Base-by-base conservation (phyloP, 139 green algal genomes). In the Chlamydomonas schloesseri region DNA sequence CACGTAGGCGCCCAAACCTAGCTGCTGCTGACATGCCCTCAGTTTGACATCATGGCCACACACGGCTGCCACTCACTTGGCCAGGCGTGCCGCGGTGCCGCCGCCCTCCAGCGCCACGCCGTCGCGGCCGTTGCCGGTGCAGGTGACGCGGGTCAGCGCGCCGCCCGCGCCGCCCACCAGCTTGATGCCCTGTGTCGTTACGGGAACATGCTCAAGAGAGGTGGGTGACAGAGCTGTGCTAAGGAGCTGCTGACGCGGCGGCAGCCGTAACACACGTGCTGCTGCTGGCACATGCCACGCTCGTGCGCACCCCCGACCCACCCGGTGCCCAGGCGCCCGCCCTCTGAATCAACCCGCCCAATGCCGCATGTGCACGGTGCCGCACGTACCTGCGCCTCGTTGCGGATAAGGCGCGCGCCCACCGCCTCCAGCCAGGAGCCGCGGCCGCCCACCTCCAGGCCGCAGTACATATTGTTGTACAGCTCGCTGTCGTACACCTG, bases 381-480 rank as follows among this genome's bases (percentile, higher is more conserved):
- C n/a, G n/a, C 42, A 50, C 42, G 6, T 8, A 50, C 42, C 42
- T 50, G 67, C 4, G 9, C 33, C 47, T 86, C 80, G 47, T 86
- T 86, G 67, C 50, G 31, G 20, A 86, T 86, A 1, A 77, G 9
- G 9, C 68, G 67, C n/a, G 33, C 50, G 31, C 80, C 67, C 31
- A 31, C 24, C 67, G 67, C 80, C 46, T 50, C 29, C 80, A 86
- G 26, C 50, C n/a, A 33, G 24, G 50, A 31, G 68, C 50, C 80
- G 31, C 3, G 4, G 33, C 80, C 80, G 13, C 70, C 68, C 3
- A 69, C 68, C 9, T 18, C 6, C n/a, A 78, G 3, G 33, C 80
- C 80, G 47, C 50, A 69, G 26, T 33, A 34, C 47, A 78, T 50
- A 33, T 86, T 86, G 80, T 86, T 86, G 80, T 86, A 86, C 31